phyloP scores from a whole-genome alignment of 345 rosid species.

The Corymbia maculata region DNA sequence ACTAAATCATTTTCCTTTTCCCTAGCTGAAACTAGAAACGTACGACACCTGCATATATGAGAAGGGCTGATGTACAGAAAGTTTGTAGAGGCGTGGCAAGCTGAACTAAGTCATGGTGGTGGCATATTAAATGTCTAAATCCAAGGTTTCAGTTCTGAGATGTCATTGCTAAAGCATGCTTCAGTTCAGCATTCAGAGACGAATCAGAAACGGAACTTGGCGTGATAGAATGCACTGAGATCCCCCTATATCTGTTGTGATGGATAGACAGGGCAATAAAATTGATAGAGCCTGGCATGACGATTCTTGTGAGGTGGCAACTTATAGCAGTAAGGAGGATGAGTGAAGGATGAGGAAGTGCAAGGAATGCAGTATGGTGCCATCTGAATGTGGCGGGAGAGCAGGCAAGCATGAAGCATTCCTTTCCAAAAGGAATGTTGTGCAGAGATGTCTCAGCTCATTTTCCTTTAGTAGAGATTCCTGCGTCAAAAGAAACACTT shows the following conservation, averaged over 20 bases:
- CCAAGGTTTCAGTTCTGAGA: constrained; percentile 62
- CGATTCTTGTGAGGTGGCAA: constrained; percentile 34
- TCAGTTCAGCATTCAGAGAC: constrained; percentile 64
- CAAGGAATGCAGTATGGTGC: constrained; percentile 50
- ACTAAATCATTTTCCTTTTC: constrained; percentile 24
- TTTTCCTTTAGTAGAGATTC: constrained; percentile 52
- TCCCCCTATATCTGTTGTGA: constrained; percentile 37
- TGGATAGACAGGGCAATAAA: constrained; percentile 36
- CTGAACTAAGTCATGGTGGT: constrained; percentile 62
- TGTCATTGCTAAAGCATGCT: constrained; percentile 54
- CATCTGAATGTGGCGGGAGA: constrained; percentile 51
- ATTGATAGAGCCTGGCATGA: constrained; percentile 38
- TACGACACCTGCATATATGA: constrained; percentile 71
- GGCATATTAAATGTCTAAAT: constrained; percentile 31
- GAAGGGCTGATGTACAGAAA: constrained; percentile 69
- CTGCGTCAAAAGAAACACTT: constrained; percentile 95
- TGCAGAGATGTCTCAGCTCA: constrained; percentile 64
- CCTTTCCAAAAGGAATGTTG: constrained; percentile 42
- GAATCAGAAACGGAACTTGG: constrained; percentile 59
- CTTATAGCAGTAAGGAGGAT: constrained; percentile 35
- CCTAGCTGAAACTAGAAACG: constrained; percentile 21
- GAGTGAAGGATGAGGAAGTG: constrained; percentile 41
- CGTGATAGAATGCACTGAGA: constrained; percentile 50
- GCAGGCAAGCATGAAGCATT: constrained; percentile 52
- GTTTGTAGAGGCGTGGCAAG: constrained; percentile 71